phyloP scores from a whole-genome alignment of 371 early-diverging fungal species.

The Rhizomucor miehei region DNA sequence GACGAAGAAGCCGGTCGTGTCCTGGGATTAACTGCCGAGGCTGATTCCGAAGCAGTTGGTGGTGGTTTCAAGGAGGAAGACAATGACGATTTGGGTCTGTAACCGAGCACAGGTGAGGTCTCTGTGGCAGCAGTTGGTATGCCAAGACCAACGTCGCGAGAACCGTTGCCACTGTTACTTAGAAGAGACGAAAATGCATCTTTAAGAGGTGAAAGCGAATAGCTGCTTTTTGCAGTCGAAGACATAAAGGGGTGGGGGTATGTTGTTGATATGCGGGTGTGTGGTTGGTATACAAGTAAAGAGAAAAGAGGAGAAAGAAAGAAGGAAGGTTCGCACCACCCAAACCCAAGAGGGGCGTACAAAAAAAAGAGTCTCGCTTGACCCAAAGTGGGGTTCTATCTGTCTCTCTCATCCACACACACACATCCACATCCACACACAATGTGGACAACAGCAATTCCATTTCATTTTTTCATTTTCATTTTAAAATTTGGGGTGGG shows the following conservation, averaged over 20 bases:
- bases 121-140: conserved; percentile 4
- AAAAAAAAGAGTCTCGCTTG: conserved; percentile 1
- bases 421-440: not conserved
- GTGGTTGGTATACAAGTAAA: conserved; percentile 6
- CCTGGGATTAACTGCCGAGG: not conserved
- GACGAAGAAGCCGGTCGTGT: conserved; percentile 1
- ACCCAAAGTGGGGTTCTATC: not conserved
- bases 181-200: conserved; percentile 14
- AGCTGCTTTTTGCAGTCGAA: conserved; percentile 11
- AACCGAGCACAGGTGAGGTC: not conserved
- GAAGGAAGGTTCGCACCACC: conserved; percentile 1
- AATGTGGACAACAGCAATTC: not conserved
- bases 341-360: not conserved
- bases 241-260: conserved; percentile 10
- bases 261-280: conserved; percentile 4
- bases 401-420: not conserved
- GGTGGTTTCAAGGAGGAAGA: conserved; percentile 7
- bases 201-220: conserved; percentile 9
- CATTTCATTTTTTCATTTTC: not conserved
- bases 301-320: conserved; percentile 2
- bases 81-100: not conserved
- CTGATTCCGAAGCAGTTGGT: not conserved
- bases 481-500: not conserved
- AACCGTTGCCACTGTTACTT: conserved; percentile 4
- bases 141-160: conserved; percentile 6